phyloP scores from a whole-genome alignment of 83 land plant genomes.

The Picea mariana region DNA sequence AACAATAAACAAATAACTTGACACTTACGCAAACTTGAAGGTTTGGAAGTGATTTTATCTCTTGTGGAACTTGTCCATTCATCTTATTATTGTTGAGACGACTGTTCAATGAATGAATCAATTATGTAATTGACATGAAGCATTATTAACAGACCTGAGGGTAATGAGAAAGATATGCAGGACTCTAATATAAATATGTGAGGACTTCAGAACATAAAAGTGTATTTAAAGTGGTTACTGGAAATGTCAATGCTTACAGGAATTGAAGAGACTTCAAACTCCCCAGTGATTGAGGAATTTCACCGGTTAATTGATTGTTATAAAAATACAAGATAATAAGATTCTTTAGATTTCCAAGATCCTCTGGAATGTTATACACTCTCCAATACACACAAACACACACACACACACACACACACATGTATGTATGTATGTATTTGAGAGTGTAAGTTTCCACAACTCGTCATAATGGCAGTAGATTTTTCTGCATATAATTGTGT shows the following conservation, averaged over 20 bases:
- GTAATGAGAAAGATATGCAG: no score
- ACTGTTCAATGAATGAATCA: conserved; percentile 24
- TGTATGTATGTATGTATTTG: no score
- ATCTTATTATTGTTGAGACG: no score
- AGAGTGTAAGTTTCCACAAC: no score
- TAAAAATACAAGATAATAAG: conserved; percentile 80
- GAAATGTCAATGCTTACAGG: conserved; percentile 2
- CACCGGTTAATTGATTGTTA: conserved; percentile 35
- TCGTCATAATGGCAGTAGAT: no score
- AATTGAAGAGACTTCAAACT: conserved; percentile 72
- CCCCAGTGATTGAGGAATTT: conserved; percentile 19
- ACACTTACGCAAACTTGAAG: background rate
- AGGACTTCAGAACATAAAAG: no score
- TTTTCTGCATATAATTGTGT: no score
- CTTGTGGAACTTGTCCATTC: background rate
- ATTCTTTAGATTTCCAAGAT: conserved; percentile 74
- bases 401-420: no score
- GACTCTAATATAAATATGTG: no score
- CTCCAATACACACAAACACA: no score
- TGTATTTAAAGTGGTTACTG: no score
- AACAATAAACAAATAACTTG: background rate
- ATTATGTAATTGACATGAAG: background rate
- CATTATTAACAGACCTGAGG: no score
- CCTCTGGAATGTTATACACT: conserved; percentile 66
- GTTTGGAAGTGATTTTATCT: background rate